Percentiles rank a stretch among this genome's conserved stretches.
Conservation (phyloP, 177 flowering plant genomes). For the Telopea speciosissima region DNA sequence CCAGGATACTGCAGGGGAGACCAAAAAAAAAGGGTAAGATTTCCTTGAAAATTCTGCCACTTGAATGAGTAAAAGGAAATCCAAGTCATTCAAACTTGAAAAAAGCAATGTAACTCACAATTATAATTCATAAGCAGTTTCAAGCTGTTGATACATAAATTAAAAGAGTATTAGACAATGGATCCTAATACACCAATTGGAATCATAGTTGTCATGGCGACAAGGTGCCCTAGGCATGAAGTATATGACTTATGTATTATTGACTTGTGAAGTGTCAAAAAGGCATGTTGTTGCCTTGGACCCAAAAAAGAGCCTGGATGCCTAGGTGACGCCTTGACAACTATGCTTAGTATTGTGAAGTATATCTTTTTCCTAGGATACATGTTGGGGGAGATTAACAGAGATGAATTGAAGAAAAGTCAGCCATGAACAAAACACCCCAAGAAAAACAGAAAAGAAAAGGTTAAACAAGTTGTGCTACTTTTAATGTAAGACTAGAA, state of each 20-base stretch:
- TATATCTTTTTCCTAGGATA: too few species aligned
- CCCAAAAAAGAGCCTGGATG: too few species aligned
- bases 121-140: not conserved
- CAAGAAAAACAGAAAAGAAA: not conserved
- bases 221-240: too few species aligned
- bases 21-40: not conserved
- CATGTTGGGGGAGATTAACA: not conserved
- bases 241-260: too few species aligned
- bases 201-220: too few species aligned
- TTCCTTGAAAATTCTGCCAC: constrained; percentile 1
- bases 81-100: not conserved
- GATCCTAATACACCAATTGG: too few species aligned
- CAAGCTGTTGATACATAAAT: too few species aligned
- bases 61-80: not conserved
- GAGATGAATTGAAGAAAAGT: not conserved
- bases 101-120: not conserved
- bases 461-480: not conserved
- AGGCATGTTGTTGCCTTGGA: too few species aligned
- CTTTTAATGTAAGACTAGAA: too few species aligned
- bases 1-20: constrained; percentile 66
- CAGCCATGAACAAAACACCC: not conserved
- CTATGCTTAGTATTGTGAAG: too few species aligned
- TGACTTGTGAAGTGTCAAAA: too few species aligned
- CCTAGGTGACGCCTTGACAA: too few species aligned
- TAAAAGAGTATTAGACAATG: not conserved